These are phyloP conservation scores for Eimeria praecox DNA, from an alignment of 169 alveolate genomes.

Conservation along the genomic window DNA sequence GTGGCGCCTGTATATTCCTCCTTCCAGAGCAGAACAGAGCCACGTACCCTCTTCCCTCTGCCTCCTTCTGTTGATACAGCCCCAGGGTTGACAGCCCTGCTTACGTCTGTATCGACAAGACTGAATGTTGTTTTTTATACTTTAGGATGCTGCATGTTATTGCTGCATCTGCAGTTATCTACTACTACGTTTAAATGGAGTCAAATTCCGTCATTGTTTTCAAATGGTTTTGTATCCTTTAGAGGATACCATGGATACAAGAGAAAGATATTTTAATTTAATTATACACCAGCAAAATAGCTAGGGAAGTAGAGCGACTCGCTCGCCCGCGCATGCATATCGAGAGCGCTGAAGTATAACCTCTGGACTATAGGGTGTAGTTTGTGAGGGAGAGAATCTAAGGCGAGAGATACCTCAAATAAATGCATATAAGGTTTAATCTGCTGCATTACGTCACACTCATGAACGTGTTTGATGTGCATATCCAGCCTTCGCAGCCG, in stretches of 20 bases:
- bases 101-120: too few species aligned
- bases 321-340: conserved; percentile 75
- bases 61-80: too few species aligned
- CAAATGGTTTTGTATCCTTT: too few species aligned
- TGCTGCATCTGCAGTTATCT: too few species aligned
- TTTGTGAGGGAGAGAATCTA: conserved; percentile 66
- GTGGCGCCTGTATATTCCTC: too few species aligned
- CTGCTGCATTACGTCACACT: neutral
- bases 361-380: conserved; percentile 35
- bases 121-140: too few species aligned
- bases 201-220: neutral
- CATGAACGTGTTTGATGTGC: conserved; percentile 60
- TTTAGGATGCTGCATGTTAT: too few species aligned
- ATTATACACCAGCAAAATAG: neutral
- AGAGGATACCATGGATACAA: neutral
- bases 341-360: conserved; percentile 73
- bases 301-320: conserved; percentile 63
- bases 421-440: conserved; percentile 62
- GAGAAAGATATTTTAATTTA: neutral
- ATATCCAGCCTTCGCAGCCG: conserved; percentile 38
- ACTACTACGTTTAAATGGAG: too few species aligned
- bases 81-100: too few species aligned
- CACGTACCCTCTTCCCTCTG: too few species aligned
- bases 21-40: too few species aligned
- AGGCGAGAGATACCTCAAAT: conserved; percentile 51